A percentile compares a stretch with the other conserved stretches of the same genome.
Evolutionary conservation across 2,329 filamentous ascomycete genomes (phyloP).

Genomic region (Penicillium glabrum): DNA sequence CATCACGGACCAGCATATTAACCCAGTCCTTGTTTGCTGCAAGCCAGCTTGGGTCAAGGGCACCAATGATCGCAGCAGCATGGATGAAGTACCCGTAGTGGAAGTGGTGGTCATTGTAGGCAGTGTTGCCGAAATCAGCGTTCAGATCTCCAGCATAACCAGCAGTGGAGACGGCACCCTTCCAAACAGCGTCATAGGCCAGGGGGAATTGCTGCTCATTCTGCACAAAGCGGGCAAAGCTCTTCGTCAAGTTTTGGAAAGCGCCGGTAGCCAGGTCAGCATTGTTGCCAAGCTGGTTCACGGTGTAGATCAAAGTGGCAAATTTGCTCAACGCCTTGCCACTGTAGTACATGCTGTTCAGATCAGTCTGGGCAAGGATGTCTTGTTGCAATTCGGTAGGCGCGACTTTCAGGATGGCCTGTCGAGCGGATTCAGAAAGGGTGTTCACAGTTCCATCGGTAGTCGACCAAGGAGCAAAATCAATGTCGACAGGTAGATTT

Average conservation of each 20-base stretch:
- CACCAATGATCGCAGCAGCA: slow-evolving; percentile 76
- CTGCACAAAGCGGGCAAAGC: slow-evolving; percentile 64
- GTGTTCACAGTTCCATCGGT: slow-evolving; percentile 35
- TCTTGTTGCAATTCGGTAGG: slow-evolving; percentile 73
- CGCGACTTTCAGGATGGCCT: slow-evolving; percentile 62
- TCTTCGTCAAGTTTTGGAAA: slow-evolving; percentile 62
- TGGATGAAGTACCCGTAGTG: slow-evolving; percentile 85
- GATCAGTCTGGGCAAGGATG: slow-evolving; percentile 69
- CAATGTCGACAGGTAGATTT: slow-evolving; percentile 70
- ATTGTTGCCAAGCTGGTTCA: slow-evolving; percentile 64
- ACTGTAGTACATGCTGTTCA: slow-evolving; percentile 89
- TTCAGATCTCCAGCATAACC: slow-evolving; percentile 68
- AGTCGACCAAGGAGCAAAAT: slow-evolving; percentile 76
- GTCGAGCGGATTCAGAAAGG: slow-evolving; percentile 53
- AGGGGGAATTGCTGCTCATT: slow-evolving; percentile 67
- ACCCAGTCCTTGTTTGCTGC: slow-evolving; percentile 73
- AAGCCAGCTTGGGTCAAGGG: slow-evolving; percentile 75
- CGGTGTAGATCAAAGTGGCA: slow-evolving; percentile 65
- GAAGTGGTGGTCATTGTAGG: slow-evolving; percentile 67
- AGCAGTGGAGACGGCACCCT: slow-evolving; percentile 75
- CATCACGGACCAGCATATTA: slow-evolving; percentile 80
- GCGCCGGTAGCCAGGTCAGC: slow-evolving; percentile 57
- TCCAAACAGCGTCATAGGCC: slow-evolving; percentile 64
- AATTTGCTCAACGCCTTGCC: slow-evolving; percentile 84
- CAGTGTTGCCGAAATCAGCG: slow-evolving; percentile 84